A percentile compares a stretch with the other conserved stretches of the same genome.
phyloP scores from a whole-genome alignment of 2,329 filamentous ascomycete genomes.

The Beauveria caledonica region DNA sequence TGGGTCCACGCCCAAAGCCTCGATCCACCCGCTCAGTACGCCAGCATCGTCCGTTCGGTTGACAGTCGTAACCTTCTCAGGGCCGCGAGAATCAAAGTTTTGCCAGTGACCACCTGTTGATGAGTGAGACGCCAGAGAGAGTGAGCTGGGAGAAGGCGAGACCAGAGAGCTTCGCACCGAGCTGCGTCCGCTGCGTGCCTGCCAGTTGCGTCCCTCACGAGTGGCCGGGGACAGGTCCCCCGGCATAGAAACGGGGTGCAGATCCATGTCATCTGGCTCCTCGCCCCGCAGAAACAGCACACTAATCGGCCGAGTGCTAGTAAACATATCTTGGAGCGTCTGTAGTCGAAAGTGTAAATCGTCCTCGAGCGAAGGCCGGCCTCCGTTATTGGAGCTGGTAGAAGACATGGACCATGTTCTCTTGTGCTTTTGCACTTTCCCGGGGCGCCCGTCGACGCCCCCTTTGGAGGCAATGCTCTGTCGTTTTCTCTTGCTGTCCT shows the following conservation, averaged over 20 bases:
- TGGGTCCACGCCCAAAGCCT: slow-evolving; percentile 83
- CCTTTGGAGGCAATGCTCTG: slow-evolving; percentile 39
- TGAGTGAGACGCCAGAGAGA: slow-evolving; percentile 52
- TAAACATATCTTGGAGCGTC: slow-evolving; percentile 80
- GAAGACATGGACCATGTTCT: slow-evolving; percentile 94
- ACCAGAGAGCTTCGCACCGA: slow-evolving; percentile 56
- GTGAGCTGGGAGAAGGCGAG: slow-evolving; percentile 58
- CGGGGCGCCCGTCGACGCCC: slow-evolving; percentile 51
- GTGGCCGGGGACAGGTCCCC: slow-evolving; percentile 58
- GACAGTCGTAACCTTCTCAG: slow-evolving; percentile 46
- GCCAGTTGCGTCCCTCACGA: slow-evolving; percentile 42
- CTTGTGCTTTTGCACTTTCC: slow-evolving; percentile 86
- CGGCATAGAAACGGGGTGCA: slow-evolving; percentile 65
- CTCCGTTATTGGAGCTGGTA: slow-evolving; percentile 49
- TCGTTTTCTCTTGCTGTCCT: slow-evolving; percentile 58
- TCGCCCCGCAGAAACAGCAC: slow-evolving; percentile 70
- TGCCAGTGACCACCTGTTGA: slow-evolving; percentile 43
- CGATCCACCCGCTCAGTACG: slow-evolving; percentile 73
- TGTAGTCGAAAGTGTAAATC: slow-evolving; percentile 73
- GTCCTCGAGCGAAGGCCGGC: slow-evolving; percentile 54
- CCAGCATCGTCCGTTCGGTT: slow-evolving; percentile 52
- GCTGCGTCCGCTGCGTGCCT: slow-evolving; percentile 43
- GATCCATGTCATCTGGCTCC: slow-evolving; percentile 70
- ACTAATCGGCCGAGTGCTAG: slow-evolving; percentile 70
- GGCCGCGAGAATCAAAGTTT: slow-evolving; percentile 46